Conservation (phyloP, 306 rosid species). For the Comarum palustre region DNA sequence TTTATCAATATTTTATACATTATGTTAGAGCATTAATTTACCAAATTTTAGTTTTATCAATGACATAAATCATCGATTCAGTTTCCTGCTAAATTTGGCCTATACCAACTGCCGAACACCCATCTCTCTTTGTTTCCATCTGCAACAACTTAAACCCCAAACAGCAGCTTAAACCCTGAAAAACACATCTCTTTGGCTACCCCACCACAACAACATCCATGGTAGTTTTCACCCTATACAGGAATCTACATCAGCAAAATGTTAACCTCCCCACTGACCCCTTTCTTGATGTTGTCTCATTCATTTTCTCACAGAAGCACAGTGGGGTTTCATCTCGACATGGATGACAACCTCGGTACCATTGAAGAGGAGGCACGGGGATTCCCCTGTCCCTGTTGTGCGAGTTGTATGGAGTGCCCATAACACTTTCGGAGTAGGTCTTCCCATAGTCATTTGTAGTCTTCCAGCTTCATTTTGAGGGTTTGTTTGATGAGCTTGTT, state of each 20-base stretch:
- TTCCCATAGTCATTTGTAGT: no score
- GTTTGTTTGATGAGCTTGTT: no score
- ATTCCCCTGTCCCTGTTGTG: no score
- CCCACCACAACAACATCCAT: slow-evolving; percentile 20
- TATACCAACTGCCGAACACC: neutral
- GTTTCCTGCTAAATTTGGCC: neutral
- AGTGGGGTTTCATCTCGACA: slow-evolving; percentile 35
- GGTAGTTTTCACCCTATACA: slow-evolving; percentile 60
- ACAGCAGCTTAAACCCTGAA: neutral
- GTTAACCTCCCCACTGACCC: slow-evolving; percentile 54
- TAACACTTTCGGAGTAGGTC: no score
- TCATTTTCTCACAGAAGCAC: slow-evolving; percentile 54
- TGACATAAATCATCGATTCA: neutral
- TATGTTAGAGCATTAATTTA: no score
- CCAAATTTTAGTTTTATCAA: no score
- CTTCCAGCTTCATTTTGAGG: no score
- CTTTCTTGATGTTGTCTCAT: slow-evolving; percentile 65
- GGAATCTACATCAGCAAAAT: slow-evolving; percentile 55
- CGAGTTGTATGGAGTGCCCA: no score
- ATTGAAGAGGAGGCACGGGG: no score
- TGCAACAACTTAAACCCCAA: slow-evolving; percentile 30
- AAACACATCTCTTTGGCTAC: neutral
- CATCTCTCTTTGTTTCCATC: neutral
- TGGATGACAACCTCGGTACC: no score
- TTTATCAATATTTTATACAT: no score